Conservation (phyloP, 768 basidiomycete genomes). For the Mycena filopes region DNA sequence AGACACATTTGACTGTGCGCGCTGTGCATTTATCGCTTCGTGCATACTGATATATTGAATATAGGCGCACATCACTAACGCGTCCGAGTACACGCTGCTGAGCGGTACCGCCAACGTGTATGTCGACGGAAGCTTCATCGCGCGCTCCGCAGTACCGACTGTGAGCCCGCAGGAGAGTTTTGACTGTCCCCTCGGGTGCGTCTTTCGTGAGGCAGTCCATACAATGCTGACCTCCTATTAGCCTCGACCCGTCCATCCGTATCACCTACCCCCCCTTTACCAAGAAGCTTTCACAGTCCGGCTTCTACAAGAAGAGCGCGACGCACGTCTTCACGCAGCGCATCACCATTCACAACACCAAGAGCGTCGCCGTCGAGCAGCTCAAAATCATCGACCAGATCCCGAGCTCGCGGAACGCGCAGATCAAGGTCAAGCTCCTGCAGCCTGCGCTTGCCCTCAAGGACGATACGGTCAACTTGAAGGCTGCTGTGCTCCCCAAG, state of each 20-base stretch:
- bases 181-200: constrained; percentile 58
- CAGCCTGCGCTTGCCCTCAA: constrained; percentile 27
- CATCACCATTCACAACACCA: constrained; percentile 52
- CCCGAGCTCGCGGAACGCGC: constrained; percentile 46
- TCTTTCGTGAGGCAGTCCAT: too few relatives aligned
- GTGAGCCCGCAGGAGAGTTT: constrained; percentile 58
- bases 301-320: constrained; percentile 47
- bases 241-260: too few relatives aligned
- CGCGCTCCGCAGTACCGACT: constrained; percentile 54
- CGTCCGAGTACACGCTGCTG: constrained; percentile 63
- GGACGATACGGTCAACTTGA: background rate
- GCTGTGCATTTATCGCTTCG: background rate
- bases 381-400: too few relatives aligned
- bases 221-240: too few relatives aligned
- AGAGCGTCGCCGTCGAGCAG: constrained; percentile 39
- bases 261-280: constrained; percentile 49
- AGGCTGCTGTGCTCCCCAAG: background rate
- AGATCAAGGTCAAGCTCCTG: constrained; percentile 36
- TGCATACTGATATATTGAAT: background rate
- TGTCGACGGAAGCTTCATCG: constrained; percentile 66
- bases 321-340: constrained; percentile 47
- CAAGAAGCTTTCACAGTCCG: constrained; percentile 46
- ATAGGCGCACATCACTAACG: constrained; percentile 64
- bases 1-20: constrained; percentile 52
- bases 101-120: constrained; percentile 60